Evolutionary conservation across 192 early-diverging fungal species (phyloP), one percentile per base, ranked within the genome.

Genomic region (Podila clonocystis): DNA sequence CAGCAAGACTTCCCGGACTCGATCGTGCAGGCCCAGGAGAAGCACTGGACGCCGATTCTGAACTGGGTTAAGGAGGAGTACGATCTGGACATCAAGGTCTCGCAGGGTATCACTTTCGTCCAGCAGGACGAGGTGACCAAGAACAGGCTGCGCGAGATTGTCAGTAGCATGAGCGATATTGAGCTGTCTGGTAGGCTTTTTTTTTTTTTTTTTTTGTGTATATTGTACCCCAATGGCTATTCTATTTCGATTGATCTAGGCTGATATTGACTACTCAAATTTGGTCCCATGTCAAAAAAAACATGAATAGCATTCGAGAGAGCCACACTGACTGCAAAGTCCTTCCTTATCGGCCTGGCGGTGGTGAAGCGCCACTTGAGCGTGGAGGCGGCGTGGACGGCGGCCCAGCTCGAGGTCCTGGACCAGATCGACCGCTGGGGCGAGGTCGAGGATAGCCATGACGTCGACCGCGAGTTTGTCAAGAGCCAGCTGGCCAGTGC

Each of bases 381-480:
- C 5, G 95, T 91, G 0, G 94, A 96, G 67, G 70, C 91, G 26
- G 96, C 94, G 9, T 91, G 91, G 50, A 67, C 69, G 55, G 96
- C 96, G 2, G 93, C 96, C 0, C 90, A 92, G 52, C 88, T 97
- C 12, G 97, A 99, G 80, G 90, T 94, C 4, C 83, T 86, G 72
- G 86, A 94, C 19, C 97, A 99, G 86, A 98, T 95, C 49, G 87
- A 91, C 38, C 87, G 88, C 41, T 99, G 96, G 96, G 97, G 97
- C 33, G 69, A 83, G 41, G 65, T 89, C 9, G 82, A 84, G 36
- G 84, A 83, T 49, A 86, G 87, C 52, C 94, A 95, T 66, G 94
- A 95, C 82, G 87, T 93, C 5, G 93, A 95, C 49, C 69, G 88
- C 34, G 93, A 93, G 73, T 89, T 93, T 63, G 83, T 92, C 30